Conservation (phyloP, 2,329 filamentous ascomycete genomes). For the Fusarium heterosporum region DNA sequence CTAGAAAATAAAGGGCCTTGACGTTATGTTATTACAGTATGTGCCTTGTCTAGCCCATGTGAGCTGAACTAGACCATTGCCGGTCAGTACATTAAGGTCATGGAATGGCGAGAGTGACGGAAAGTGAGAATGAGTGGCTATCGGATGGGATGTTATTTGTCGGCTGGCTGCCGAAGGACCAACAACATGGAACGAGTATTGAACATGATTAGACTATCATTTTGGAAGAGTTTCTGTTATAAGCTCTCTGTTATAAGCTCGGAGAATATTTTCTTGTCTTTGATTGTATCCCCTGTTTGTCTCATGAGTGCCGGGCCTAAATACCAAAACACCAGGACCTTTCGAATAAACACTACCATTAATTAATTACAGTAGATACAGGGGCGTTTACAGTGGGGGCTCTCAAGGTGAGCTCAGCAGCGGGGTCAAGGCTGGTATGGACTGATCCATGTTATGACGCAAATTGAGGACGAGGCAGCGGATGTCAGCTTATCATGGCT, state of each 20-base stretch:
- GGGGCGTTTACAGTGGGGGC: neutral
- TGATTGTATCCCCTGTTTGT: neutral
- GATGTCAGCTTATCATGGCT: slow-evolving; percentile 2
- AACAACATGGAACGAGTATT: slow-evolving; percentile 7
- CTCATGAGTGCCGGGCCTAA: neutral
- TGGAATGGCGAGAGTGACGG: slow-evolving; percentile 27
- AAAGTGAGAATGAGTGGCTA: slow-evolving; percentile 6
- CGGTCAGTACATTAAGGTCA: slow-evolving; percentile 1
- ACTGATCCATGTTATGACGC: slow-evolving; percentile 14
- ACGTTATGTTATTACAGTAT: slow-evolving; percentile 24
- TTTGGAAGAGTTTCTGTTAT: no score
- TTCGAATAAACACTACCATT: neutral
- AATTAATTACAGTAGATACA: neutral
- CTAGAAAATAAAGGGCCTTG: slow-evolving; percentile 15
- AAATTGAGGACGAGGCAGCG: slow-evolving; percentile 8
- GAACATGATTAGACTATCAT: neutral
- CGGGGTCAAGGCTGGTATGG: neutral
- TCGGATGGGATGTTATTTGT: slow-evolving; percentile 26
- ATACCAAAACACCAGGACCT: slow-evolving; percentile 9
- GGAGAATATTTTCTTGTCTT: neutral
- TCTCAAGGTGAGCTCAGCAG: neutral
- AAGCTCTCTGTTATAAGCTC: neutral
- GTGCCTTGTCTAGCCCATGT: slow-evolving; percentile 30
- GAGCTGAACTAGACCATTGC: slow-evolving; percentile 20
- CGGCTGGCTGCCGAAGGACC: slow-evolving; percentile 22